Base-by-base conservation (phyloP, 2,329 filamentous ascomycete genomes). In the Microdochium bolleyi region DNA sequence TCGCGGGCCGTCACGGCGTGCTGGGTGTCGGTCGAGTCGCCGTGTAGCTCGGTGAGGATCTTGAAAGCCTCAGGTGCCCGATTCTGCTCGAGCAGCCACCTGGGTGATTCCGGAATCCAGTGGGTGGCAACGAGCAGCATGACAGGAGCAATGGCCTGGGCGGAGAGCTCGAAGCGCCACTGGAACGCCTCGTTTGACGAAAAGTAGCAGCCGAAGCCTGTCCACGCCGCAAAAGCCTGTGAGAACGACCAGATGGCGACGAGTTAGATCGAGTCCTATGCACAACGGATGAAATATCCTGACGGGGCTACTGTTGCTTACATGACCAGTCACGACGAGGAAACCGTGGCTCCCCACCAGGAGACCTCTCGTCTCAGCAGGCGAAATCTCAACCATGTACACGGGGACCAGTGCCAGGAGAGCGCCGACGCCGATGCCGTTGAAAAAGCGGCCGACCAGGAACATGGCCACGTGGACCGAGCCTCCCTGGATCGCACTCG, bases 11-110 rank as follows among this genome's bases (percentile, higher is more conserved):
- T 30, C n/a, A 66, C 63, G 2, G 75, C 50, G 49, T 77, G 63
- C 2, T 73, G 58, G 0, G 71, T 69, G 22, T 75, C 72, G 22
- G 67, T 64, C 0, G 64, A 57, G 0, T 65, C 66, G 48, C 63
- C 57, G 14, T 74, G 67, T 24, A 78, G 64, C 5, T 64, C 64
- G 19, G 65, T 60, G 10, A 78, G 56, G 1, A 78, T 69, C 8
- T 58, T 51, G 61, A 69, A 73, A 0, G 76, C 76, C 54, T 79
- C 72, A 1, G 75, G 70, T 1, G 64, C 58, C 13, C 67, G 67
- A 0, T 73, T 75, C 54, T 75, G 72, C 0, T 70, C 70, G 38
- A 78, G 65, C 13, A 78, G 62, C 76, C 76, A 79, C 9, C 75
- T 66, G 0, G 76, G 75, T 0, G 76, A 78, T 30, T 66, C 63